Percentiles rank a stretch among this genome's conserved stretches.
phyloP scores from a whole-genome alignment of 345 rosid genomes.

The Conringia planisiliqua region DNA sequence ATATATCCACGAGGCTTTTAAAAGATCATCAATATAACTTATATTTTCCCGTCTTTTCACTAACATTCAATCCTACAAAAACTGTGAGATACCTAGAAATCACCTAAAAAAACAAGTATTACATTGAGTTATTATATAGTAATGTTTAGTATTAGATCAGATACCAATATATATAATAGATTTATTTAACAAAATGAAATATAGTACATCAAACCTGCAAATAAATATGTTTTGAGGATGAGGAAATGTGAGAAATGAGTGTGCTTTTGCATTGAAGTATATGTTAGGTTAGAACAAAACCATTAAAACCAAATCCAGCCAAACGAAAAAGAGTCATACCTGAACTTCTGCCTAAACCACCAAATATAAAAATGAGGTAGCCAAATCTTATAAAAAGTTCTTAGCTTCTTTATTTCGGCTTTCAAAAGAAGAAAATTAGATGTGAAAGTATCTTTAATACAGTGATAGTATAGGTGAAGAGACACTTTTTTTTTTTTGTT shows the following conservation, averaged over 20 bases:
- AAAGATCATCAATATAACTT: background rate
- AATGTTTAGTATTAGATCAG: background rate
- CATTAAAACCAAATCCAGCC: slow-evolving; percentile 17
- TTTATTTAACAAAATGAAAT: background rate
- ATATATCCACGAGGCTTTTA: background rate
- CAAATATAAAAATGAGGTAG: background rate
- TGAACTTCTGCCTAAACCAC: slow-evolving; percentile 32
- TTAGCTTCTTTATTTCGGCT: slow-evolving; percentile 6
- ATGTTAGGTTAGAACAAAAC: slow-evolving; percentile 31
- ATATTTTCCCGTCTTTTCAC: background rate
- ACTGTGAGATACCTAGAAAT: slow-evolving; percentile 5
- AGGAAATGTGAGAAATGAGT: background rate
- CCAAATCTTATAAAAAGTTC: background rate
- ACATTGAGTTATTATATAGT: background rate
- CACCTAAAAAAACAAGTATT: background rate
- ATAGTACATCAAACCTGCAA: no score
- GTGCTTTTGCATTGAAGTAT: slow-evolving; percentile 8
- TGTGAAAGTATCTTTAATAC: background rate
- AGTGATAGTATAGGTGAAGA: background rate
- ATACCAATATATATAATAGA: background rate
- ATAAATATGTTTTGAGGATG: background rate
- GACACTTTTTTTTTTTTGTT: no score
- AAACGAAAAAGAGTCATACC: slow-evolving; percentile 30
- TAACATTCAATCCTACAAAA: background rate
- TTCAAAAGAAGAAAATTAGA: background rate